Base-by-base conservation (phyloP, 179 eudicot genomes). In the Monotropa hypopitys region DNA sequence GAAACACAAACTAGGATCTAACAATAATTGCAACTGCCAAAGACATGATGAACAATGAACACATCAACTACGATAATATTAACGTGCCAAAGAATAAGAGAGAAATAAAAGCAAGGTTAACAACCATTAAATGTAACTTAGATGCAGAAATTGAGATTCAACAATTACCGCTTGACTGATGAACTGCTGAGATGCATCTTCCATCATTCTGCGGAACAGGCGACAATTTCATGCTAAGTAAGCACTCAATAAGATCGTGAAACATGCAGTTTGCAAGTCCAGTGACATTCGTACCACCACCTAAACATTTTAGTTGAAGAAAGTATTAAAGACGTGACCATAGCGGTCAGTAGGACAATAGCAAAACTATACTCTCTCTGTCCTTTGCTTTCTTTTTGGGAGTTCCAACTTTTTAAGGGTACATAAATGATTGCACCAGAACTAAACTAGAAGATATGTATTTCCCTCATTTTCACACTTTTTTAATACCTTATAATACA, bases 131-230 rank as follows among this genome's bases (percentile, higher is more conserved):
- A 35, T 15, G 20, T n/a, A 16, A 68, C 30, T 16, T 28, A 38
- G 26, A 56, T 3, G 75, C 70, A 18, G 28, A 57, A 56, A 32
- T 23, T 13, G 67, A 68, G 74, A 38, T 46, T 69, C 3, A 54
- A 33, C 53, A 69, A 68, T 89, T 92, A 94, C 98, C 98, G 76
- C 95, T 93, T 62, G 92, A 87, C 77, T 84, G 89, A 85, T 95
- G 99, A 82, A 82, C 72, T 62, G 83, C 93, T 54, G 85, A 81
- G 62, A 89, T 77, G 69, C 86, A 80, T 66, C 70, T 81, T 69
- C 86, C 89, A 42, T 88, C 90, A 5, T 84, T 80, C 66, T 85
- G 90, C 76, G 78, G 78, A 32, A 65, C 74, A 56, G 87, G 16
- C 5, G 89, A 85, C 51, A 91, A 77, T 76, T 88, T 86, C 93